A percentile compares a stretch with the other conserved stretches of the same genome.
phyloP scores from a whole-genome alignment of 495 filamentous ascomycete genomes.

The Staphylotrichum longicolle region DNA sequence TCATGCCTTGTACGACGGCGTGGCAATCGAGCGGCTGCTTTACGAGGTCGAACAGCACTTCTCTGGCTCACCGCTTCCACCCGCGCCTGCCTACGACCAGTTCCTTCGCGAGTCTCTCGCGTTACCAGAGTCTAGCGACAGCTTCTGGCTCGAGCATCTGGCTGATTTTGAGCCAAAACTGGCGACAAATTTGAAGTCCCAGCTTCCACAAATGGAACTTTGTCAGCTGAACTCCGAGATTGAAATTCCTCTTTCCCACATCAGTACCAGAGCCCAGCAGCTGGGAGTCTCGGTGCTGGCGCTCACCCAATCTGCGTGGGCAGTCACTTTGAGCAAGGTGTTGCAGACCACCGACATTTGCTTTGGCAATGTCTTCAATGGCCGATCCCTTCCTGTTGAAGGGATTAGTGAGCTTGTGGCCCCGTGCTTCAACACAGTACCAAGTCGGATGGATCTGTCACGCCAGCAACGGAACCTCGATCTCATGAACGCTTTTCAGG shows the following conservation, averaged over 20 bases:
- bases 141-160: constrained; percentile 62
- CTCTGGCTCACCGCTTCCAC: constrained; percentile 42
- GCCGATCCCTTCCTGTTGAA: constrained; percentile 62
- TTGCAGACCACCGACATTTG: constrained; percentile 62
- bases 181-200: constrained; percentile 32
- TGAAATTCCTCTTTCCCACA: constrained; percentile 37
- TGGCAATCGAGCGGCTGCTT: constrained; percentile 62
- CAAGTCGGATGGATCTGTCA: constrained; percentile 61
- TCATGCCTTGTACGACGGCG: constrained; percentile 79
- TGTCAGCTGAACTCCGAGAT: neutral
- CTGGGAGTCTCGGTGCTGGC: constrained; percentile 61
- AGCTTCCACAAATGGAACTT: too few species aligned
- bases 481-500: constrained; percentile 54
- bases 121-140: constrained; percentile 42
- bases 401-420: constrained; percentile 69
- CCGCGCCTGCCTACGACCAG: constrained; percentile 43
- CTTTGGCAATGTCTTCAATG: constrained; percentile 78
- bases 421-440: constrained; percentile 87
- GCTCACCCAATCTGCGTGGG: constrained; percentile 68
- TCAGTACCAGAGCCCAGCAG: constrained; percentile 49
- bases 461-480: constrained; percentile 46
- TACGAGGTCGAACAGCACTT: constrained; percentile 60
- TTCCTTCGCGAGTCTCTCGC: constrained; percentile 37
- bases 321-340: constrained; percentile 53
- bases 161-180: constrained; percentile 47